A percentile compares a stretch with the other conserved stretches of the same genome.
Evolutionary conservation across 2,329 filamentous ascomycete species (phyloP).

Genomic region (Ophiostoma triangulosporum): DNA sequence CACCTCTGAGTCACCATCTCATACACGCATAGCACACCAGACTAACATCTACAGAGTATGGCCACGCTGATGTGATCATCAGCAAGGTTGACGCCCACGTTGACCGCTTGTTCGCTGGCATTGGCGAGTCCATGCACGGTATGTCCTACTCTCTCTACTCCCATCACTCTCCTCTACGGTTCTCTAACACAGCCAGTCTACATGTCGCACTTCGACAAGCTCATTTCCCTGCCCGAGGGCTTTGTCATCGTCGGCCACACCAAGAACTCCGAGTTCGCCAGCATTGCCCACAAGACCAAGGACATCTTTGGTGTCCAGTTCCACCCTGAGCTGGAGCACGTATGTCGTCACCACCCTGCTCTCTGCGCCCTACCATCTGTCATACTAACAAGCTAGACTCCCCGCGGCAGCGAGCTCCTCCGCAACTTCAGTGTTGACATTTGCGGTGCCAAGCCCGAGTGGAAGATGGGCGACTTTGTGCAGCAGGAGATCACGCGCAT

Average conservation of each 20-base stretch:
- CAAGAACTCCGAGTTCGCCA: constrained; percentile 62
- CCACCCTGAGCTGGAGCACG: constrained; percentile 59
- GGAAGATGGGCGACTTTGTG: constrained; percentile 77
- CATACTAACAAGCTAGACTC: constrained; percentile 28
- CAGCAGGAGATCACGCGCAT: constrained; percentile 72
- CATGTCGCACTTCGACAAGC: constrained; percentile 61
- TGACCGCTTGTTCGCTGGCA: constrained; percentile 63
- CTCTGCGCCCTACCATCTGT: too few relatives aligned
- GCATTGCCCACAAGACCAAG: constrained; percentile 56
- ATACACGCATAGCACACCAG: neutral
- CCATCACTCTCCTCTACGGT: neutral
- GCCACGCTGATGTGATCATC: constrained; percentile 53
- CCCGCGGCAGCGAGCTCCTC: constrained; percentile 55
- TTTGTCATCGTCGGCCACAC: constrained; percentile 64
- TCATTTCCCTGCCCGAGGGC: constrained; percentile 44
- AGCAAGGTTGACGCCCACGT: constrained; percentile 47
- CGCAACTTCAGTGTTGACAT: constrained; percentile 76
- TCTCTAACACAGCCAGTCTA: constrained; percentile 32
- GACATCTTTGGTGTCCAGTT: constrained; percentile 73
- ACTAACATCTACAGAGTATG: constrained; percentile 37
- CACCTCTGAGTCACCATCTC: too few relatives aligned
- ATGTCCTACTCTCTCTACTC: constrained; percentile 12
- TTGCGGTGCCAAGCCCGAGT: constrained; percentile 62
- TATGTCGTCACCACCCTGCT: neutral
- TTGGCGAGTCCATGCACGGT: constrained; percentile 52